Evolutionary conservation across 208 protist species (phyloP), one percentile per base, ranked within the genome.

Genomic region (Tritrichomonas foetus): DNA sequence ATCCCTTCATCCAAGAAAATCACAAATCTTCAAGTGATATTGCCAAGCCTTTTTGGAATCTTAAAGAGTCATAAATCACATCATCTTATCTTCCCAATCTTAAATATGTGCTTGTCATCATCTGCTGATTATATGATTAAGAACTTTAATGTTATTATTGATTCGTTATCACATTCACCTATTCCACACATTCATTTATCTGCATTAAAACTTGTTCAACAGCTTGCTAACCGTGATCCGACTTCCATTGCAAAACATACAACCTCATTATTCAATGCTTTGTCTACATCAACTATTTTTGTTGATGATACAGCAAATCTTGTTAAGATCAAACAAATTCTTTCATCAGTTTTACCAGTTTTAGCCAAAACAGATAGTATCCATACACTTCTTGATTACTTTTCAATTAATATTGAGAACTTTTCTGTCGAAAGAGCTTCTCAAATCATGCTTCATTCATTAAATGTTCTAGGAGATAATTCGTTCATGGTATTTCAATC

Each of bases 381-480:
- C 47, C 27, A 53, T 44, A 27, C 53, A 50, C 30, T 89, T 3
- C 20, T 57, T 3, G 47, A 89, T 39, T 89, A 44, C 78, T 89
- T 89, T 47, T 53, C 78, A 39, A 27, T 33, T 11, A 89, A 89
- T 47, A 53, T 89, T 57, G 47, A 89, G 14, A 89, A n/a, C 11
- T 89, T 89, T 50, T 89, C 78, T 39, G 30, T 89, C 8, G 78
- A 89, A 8, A 53, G 78, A 89, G 78, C 78, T 27, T 89, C 78
- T 39, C 44, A 89, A 49, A 57, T 89, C 13, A 89, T 89, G 47
- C 14, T 89, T 39, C 78, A 89, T 57, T 61, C 47, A 0, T 57
- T 89, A 20, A n/a, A 49, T 27, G 33, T 16, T n/a, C 47, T 89
- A 14, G 47, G 47, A n/a, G 44, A 49, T n/a, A 47, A 89, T n/a